phyloP scores from a whole-genome alignment of 768 basidiomycete genomes.

The Xerocomus potaroensis region DNA sequence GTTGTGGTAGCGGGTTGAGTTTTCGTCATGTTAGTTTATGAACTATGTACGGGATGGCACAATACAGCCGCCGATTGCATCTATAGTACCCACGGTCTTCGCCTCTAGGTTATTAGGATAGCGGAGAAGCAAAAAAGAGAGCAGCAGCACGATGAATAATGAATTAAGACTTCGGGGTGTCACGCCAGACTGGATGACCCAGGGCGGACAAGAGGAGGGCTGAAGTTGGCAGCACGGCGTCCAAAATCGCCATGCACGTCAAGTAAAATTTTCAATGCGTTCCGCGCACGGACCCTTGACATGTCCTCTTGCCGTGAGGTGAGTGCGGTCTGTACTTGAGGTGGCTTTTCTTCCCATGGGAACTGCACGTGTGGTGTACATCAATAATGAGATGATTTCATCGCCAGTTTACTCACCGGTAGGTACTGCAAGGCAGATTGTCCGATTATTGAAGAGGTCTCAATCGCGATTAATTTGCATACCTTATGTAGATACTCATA shows the following conservation, averaged over 20 bases:
- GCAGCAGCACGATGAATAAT: not conserved
- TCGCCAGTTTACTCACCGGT: constrained; percentile 23
- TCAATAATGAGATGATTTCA: constrained; percentile 4
- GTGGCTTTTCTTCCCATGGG: constrained; percentile 71
- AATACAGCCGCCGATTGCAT: no score
- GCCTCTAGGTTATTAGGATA: constrained; percentile 17
- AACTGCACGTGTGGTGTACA: constrained; percentile 50
- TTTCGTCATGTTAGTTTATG: no score
- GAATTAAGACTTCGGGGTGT: no score
- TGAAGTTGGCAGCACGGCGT: constrained; percentile 43
- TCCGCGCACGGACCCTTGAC: constrained; percentile 84
- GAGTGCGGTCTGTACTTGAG: constrained; percentile 64
- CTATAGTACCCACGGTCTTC: constrained; percentile 9
- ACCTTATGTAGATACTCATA: constrained; percentile 71
- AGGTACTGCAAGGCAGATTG: constrained; percentile 23
- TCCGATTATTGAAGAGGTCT: not conserved
- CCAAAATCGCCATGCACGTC: constrained; percentile 91
- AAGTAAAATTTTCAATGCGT: constrained; percentile 88
- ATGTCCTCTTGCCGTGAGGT: constrained; percentile 77
- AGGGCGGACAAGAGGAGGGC: constrained; percentile 20
- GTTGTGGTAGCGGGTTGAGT: no score
- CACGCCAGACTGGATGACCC: constrained; percentile 18
- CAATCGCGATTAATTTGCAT: constrained; percentile 20
- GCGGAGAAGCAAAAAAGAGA: constrained; percentile 13
- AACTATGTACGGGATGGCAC: no score